Percentiles rank a stretch among this genome's conserved stretches.
These are phyloP conservation scores for Daldinia childiae DNA, from an alignment of 495 filamentous ascomycete genomes.

Conservation along the genomic window DNA sequence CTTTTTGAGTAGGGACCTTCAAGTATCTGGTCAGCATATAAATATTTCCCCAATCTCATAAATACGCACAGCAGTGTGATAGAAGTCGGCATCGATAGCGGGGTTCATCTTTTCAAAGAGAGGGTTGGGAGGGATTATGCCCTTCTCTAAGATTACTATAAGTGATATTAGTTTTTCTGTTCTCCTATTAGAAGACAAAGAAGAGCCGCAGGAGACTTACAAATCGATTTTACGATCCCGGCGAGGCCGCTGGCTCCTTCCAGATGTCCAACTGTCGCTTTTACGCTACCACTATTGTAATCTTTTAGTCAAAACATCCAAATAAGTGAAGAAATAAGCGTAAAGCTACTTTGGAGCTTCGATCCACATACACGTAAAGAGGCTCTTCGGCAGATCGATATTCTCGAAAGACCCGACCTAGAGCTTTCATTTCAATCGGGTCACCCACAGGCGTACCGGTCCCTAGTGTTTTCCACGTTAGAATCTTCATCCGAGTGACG, in stretches of 20 bases:
- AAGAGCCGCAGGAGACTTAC: neutral
- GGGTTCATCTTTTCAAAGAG: slow-evolving; percentile 60
- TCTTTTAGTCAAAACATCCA: neutral
- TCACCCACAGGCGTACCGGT: slow-evolving; percentile 66
- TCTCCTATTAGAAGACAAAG: neutral
- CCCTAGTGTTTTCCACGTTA: slow-evolving; percentile 31
- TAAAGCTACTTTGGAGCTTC: neutral
- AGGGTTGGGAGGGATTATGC: slow-evolving; percentile 53
- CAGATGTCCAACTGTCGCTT: slow-evolving; percentile 64
- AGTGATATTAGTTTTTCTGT: neutral
- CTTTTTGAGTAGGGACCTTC: slow-evolving; percentile 41
- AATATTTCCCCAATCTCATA: neutral
- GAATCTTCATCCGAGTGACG: neutral
- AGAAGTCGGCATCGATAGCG: slow-evolving; percentile 42
- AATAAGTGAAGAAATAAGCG: neutral
- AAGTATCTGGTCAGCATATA: neutral
- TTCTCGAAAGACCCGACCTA: slow-evolving; percentile 48
- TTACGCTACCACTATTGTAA: slow-evolving; percentile 56
- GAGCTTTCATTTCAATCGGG: slow-evolving; percentile 61
- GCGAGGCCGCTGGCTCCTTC: slow-evolving; percentile 63
- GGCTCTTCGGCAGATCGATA: slow-evolving; percentile 37
- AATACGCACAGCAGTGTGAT: slow-evolving; percentile 27
- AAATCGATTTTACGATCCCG: slow-evolving; percentile 60
- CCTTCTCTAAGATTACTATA: slow-evolving; percentile 59
- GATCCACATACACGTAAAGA: slow-evolving; percentile 51